Conservation (phyloP, 805 yeast species). For the Lipomyces anomalus region DNA sequence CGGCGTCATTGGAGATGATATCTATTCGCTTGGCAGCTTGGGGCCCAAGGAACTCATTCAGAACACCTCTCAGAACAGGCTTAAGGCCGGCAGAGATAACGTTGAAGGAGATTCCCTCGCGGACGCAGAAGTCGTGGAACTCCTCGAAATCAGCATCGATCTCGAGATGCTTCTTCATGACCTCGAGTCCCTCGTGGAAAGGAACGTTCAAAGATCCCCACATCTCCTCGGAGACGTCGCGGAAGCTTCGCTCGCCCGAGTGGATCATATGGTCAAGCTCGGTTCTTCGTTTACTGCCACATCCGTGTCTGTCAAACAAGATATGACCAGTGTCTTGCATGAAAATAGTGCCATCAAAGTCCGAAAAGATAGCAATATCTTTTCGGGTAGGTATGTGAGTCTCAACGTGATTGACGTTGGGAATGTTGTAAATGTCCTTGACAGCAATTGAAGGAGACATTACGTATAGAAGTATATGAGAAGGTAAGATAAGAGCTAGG, state of each 20-base stretch:
- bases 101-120: constrained; percentile 38
- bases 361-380: constrained; percentile 28
- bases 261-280: constrained; percentile 37
- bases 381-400: constrained; percentile 12
- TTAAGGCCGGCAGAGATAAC: constrained; percentile 42
- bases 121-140: constrained; percentile 36
- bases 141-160: constrained; percentile 39
- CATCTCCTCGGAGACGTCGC: constrained; percentile 40
- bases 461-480: too few species aligned
- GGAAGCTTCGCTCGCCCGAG: constrained; percentile 34
- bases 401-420: too few species aligned
- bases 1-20: constrained; percentile 40
- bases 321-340: constrained; percentile 43
- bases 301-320: constrained; percentile 40
- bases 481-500: too few species aligned
- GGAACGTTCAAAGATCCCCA: constrained; percentile 41
- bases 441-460: too few species aligned
- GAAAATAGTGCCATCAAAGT: constrained; percentile 44
- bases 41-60: constrained; percentile 38
- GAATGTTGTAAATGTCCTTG: neutral
- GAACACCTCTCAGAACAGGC: constrained; percentile 39
- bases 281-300: constrained; percentile 37
- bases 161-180: constrained; percentile 33
- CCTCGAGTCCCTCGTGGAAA: constrained; percentile 35
- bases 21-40: constrained; percentile 35